Evolutionary conservation across 1,284 basidiomycete genomes (phyloP).

Genomic region (Pterulicium gracile): DNA sequence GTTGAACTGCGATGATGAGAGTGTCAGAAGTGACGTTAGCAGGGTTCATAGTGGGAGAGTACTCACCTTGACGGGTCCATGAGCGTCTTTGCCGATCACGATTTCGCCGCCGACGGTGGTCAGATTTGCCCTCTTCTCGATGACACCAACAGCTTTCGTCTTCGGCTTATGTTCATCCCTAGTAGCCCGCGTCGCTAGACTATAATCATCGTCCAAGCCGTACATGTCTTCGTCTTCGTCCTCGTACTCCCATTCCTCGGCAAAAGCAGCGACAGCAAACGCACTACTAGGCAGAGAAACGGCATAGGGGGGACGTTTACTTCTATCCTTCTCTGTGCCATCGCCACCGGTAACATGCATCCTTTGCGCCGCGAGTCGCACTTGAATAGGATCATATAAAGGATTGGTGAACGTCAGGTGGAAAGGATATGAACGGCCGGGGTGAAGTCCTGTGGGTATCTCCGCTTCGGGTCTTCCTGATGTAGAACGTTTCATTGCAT

Average conservation of each 20-base stretch:
- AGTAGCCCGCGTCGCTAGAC: constrained; percentile 26
- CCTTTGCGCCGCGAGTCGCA: constrained; percentile 67
- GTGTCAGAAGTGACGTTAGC: constrained; percentile 5
- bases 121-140: constrained; percentile 80
- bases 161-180: constrained; percentile 36
- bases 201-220: constrained; percentile 53
- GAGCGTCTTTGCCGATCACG: constrained; percentile 64
- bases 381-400: constrained; percentile 87
- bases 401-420: constrained; percentile 89
- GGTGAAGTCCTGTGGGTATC: constrained; percentile 38
- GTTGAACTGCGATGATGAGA: constrained; percentile 57
- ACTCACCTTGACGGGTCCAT: constrained; percentile 64
- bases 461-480: constrained; percentile 30
- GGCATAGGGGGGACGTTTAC: constrained; percentile 60
- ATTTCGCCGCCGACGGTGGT: constrained; percentile 81
- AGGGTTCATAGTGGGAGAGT: not conserved
- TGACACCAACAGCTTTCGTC: constrained; percentile 62
- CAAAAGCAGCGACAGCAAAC: constrained; percentile 79
- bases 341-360: constrained; percentile 33
- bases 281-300: constrained; percentile 65
- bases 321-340: constrained; percentile 37
- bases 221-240: constrained; percentile 77
- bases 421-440: constrained; percentile 76
- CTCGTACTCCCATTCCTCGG: constrained; percentile 94
- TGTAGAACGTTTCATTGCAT: constrained; percentile 35